Percentiles rank a stretch among this genome's conserved stretches.
phyloP scores from a whole-genome alignment of 2,329 filamentous ascomycete genomes.

The Colletotrichum sp. region DNA sequence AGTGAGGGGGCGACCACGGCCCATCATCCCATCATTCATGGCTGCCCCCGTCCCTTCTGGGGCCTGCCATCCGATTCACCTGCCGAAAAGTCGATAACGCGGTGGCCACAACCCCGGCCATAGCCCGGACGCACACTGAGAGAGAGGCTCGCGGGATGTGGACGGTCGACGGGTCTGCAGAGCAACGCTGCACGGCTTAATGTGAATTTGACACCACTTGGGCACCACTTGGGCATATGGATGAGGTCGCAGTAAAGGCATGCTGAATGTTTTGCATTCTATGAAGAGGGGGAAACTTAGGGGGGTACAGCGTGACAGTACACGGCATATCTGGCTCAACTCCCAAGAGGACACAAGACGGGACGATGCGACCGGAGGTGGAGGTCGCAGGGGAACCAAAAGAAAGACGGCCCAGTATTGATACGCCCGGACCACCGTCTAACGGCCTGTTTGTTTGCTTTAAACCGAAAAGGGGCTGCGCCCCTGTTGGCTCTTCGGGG shows the following conservation, averaged over 20 bases:
- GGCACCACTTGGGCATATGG: too few relatives aligned
- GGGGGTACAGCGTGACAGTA: background rate
- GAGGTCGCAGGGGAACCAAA: background rate
- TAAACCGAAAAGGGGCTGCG: background rate
- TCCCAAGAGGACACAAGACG: background rate
- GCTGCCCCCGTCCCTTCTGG: background rate
- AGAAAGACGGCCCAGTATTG: background rate
- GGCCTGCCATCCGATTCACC: background rate
- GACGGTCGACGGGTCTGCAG: background rate
- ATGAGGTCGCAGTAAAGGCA: background rate
- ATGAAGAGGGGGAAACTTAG: background rate
- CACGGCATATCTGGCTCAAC: background rate
- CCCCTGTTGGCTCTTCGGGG: background rate
- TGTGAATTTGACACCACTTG: background rate
- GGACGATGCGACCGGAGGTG: background rate
- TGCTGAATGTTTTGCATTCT: background rate
- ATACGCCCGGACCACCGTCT: slow-evolving; percentile 5
- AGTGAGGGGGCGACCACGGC: background rate
- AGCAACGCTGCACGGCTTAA: background rate
- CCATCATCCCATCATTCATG: background rate
- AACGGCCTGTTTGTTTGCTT: background rate
- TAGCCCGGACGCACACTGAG: background rate
- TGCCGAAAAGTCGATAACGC: slow-evolving; percentile 18
- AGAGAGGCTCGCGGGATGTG: background rate
- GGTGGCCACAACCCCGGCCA: background rate